Evolutionary conservation across 106 monocot genomes (phyloP), one percentile per base, ranked within the genome.

Genomic region (Dendrobium huoshanense): DNA sequence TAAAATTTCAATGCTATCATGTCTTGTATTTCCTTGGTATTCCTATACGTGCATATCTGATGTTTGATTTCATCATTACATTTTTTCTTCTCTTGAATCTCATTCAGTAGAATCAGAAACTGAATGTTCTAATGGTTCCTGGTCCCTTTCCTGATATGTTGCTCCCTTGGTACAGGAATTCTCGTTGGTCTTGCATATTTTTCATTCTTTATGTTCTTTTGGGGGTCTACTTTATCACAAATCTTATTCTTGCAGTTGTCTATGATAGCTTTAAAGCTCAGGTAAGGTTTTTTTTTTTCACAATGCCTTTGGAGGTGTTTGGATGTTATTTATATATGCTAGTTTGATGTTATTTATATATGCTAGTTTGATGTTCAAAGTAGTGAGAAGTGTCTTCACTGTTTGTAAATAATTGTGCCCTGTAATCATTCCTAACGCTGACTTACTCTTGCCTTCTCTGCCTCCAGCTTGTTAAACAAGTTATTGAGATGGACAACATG

Each of bases 211-310:
- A 95, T 85, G 92, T 91, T 77, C 86, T 98, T 58, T 84, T 98
- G 79, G 98, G 88, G 42, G 95, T 98, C 80, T 98, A 92, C 87
- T 98, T 98, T 72, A 78, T 98, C 70, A 98, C 98, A 55, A 95
- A 95, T 85, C 92, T 98, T 82, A 88, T 98, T 85, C 98, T 98
- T 91, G 98, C 98, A 16, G 92, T 98, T 80, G 92, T 98, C 65
- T 98, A 95, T 86, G 92, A 98, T 79, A 92, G 97, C 85, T 98
- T 98, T 80, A 98, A 98, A 84, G 84, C 84, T 42, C 92, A 98
- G 98, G 98, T 95, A 83, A 80, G 75, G 31, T 31, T 31, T 51
- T 41, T 68, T 25, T 81, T 25, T 65, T 33, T 16, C n/a, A n/a
- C 76, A 13, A 61, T 81, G 8, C 37, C 79, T 64, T 79, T 79